These are phyloP conservation scores for Pyrenophora graminea DNA, from an alignment of 2,329 filamentous ascomycete genomes.

Conservation along the genomic window DNA sequence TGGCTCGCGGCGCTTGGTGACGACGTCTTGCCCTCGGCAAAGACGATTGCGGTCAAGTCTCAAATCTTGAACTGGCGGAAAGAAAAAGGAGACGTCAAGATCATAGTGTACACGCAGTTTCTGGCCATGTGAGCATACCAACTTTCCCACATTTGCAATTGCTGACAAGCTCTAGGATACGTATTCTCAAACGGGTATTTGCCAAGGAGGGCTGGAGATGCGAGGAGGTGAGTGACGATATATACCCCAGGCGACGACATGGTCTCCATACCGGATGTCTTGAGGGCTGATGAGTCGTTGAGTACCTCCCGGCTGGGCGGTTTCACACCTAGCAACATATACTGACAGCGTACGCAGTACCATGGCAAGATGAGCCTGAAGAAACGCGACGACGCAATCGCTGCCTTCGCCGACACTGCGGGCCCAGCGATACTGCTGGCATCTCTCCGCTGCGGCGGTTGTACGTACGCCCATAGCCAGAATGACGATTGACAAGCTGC, in stretches of 20 bases:
- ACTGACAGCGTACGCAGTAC: conserved; percentile 40
- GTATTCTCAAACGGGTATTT: conserved; percentile 58
- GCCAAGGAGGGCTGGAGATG: conserved; percentile 54
- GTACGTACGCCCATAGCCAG: conserved; percentile 13
- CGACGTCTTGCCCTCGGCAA: conserved; percentile 50
- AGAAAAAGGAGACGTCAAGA: conserved; percentile 56
- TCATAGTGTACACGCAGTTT: conserved; percentile 66
- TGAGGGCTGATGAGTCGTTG: too few species aligned
- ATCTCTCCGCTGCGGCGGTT: conserved; percentile 61
- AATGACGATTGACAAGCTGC: neutral
- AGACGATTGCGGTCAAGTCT: conserved; percentile 53
- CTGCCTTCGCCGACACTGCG: conserved; percentile 50
- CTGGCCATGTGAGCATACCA: conserved; percentile 49
- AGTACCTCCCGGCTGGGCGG: neutral
- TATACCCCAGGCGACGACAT: neutral
- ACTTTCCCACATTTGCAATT: accelerated
- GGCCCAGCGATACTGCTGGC: conserved; percentile 57
- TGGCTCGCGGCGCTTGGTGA: conserved; percentile 48
- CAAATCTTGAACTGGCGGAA: conserved; percentile 52
- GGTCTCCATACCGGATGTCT: neutral
- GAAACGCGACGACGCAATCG: conserved; percentile 53
- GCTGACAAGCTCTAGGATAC: conserved; percentile 40
- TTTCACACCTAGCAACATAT: neutral
- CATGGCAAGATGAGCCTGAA: conserved; percentile 55
- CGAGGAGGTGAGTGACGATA: conserved; percentile 40